Evolutionary conservation across 352 stramenopile species (phyloP).

Genomic region (Peronospora farinosa): DNA sequence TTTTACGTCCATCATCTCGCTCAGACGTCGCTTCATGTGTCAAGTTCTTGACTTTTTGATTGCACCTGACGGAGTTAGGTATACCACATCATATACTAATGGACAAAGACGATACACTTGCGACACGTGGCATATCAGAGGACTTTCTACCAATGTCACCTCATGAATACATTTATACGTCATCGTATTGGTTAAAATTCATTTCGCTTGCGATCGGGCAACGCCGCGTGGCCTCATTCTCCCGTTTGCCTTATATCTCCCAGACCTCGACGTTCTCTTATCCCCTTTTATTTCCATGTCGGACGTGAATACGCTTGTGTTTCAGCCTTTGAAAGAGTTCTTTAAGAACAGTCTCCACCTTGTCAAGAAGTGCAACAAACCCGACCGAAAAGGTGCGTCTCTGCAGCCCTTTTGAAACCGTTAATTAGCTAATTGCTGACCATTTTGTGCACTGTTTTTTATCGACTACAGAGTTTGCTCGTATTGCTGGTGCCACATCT

Average conservation of each 20-base stretch:
- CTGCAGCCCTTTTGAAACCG: not conserved
- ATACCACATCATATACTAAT: constrained; percentile 2
- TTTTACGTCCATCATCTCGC: constrained; percentile 14
- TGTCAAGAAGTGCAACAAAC: constrained; percentile 99
- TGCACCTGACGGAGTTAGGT: not conserved
- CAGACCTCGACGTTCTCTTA: not conserved
- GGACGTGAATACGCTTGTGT: constrained; percentile 89
- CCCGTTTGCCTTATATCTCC: constrained; percentile 11
- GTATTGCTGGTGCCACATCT: constrained; percentile 91
- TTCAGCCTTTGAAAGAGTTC: constrained; percentile 95
- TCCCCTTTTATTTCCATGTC: constrained; percentile 41
- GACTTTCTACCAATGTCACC: constrained; percentile 12
- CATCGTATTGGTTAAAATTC: constrained; percentile 18
- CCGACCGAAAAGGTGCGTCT: constrained; percentile 92
- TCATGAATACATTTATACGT: not conserved
- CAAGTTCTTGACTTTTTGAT: too few species aligned
- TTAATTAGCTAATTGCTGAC: not conserved
- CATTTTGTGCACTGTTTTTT: not conserved
- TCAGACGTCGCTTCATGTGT: constrained; percentile 40
- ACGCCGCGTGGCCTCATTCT: constrained; percentile 31
- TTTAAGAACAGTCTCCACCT: constrained; percentile 96
- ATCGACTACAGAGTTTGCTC: constrained; percentile 86
- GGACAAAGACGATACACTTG: not conserved
- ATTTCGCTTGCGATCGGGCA: constrained; percentile 12
- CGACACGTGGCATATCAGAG: constrained; percentile 14